phyloP scores from a whole-genome alignment of 2,329 filamentous ascomycete species.

The Chrysosphaeria jannelii region DNA sequence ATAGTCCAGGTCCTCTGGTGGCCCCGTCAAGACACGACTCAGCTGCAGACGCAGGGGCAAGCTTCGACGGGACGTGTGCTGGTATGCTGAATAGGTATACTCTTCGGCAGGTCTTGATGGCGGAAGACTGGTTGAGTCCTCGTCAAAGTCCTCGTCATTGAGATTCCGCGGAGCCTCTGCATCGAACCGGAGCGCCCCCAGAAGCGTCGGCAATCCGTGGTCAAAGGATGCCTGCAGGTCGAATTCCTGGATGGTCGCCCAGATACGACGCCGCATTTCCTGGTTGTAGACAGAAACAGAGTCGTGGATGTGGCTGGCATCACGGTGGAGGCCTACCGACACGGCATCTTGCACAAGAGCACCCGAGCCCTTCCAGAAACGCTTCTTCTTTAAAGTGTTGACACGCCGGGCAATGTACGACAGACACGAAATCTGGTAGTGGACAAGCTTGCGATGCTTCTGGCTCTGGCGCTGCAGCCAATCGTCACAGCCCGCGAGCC shows the following conservation, averaged over 20 bases:
- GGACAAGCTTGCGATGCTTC: slow-evolving; percentile 27
- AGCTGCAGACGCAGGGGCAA: slow-evolving; percentile 24
- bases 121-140: slow-evolving; percentile 16
- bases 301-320: slow-evolving; percentile 22
- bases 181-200: slow-evolving; percentile 24
- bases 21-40: slow-evolving; percentile 22
- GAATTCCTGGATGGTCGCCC: slow-evolving; percentile 29
- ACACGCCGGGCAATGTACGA: slow-evolving; percentile 29
- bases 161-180: slow-evolving; percentile 23
- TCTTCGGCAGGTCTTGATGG: slow-evolving; percentile 18
- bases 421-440: slow-evolving; percentile 28
- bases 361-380: slow-evolving; percentile 27
- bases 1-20: slow-evolving; percentile 24
- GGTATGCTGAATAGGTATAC: slow-evolving; percentile 28
- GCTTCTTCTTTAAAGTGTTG: slow-evolving; percentile 31
- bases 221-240: slow-evolving; percentile 31
- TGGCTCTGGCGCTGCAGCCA: slow-evolving; percentile 26
- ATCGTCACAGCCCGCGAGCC: slow-evolving; percentile 22
- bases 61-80: slow-evolving; percentile 24
- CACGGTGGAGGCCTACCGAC: slow-evolving; percentile 25
- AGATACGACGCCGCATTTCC: slow-evolving; percentile 29
- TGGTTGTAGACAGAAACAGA: slow-evolving; percentile 27
- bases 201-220: slow-evolving; percentile 24
- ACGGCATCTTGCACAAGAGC: slow-evolving; percentile 25
- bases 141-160: slow-evolving; percentile 22